A percentile compares a stretch with the other conserved stretches of the same genome.
Conservation (phyloP, 2,329 filamentous ascomycete species). For the Biscogniauxia sp. region DNA sequence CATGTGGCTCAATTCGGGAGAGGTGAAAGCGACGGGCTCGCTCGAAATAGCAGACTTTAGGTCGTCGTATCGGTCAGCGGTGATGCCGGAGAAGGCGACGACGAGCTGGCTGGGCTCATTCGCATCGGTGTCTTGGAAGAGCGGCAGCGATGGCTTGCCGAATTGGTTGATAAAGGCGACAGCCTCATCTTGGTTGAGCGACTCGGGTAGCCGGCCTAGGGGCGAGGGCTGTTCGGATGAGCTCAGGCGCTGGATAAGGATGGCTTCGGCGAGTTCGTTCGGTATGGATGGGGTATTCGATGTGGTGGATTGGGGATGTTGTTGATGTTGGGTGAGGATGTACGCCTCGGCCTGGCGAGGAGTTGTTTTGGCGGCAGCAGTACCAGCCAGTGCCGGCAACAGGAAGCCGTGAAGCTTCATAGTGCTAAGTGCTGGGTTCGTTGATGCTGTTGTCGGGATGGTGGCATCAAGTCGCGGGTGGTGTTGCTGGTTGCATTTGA, state of each 20-base stretch:
- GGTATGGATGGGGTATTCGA: conserved; percentile 43
- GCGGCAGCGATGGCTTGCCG: conserved; percentile 54
- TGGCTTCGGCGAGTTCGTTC: conserved; percentile 54
- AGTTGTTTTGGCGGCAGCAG: conserved; percentile 31
- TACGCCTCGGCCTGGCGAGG: conserved; percentile 49
- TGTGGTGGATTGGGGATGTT: conserved; percentile 25
- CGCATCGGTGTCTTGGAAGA: conserved; percentile 38
- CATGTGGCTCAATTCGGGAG: conserved; percentile 42
- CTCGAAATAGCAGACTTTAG: conserved; percentile 42
- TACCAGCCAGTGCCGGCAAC: conserved; percentile 35
- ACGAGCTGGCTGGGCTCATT: conserved; percentile 53
- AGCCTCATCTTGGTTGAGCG: conserved; percentile 44
- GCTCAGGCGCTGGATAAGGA: conserved; percentile 57
- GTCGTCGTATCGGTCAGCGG: conserved; percentile 39
- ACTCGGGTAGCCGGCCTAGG: conserved; percentile 44
- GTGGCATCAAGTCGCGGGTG: conserved; percentile 8
- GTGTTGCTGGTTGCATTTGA: neutral
- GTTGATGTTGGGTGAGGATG: conserved; percentile 42
- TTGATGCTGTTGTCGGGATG: conserved; percentile 11
- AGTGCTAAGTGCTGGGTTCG: conserved; percentile 13
- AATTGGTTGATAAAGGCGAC: conserved; percentile 59
- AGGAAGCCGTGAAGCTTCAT: conserved; percentile 44
- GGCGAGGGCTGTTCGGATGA: conserved; percentile 46
- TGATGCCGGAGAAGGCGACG: conserved; percentile 57
- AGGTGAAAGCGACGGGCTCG: conserved; percentile 48